Evolutionary conservation across 371 early-diverging fungal species (phyloP).

Genomic region (Rozella allomycis): DNA sequence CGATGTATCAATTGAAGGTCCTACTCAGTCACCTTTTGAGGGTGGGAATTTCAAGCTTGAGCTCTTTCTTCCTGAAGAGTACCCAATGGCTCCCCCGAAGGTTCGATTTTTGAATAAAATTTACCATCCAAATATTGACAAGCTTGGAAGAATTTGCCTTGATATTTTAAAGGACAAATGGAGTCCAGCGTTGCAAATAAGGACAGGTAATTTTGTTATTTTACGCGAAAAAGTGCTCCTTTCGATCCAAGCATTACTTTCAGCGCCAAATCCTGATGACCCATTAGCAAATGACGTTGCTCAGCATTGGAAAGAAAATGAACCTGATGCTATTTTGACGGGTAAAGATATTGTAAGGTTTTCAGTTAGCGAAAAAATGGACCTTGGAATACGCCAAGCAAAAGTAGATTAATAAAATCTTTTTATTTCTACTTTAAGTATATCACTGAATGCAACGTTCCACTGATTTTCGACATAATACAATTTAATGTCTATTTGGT

Average conservation of each 20-base stretch:
- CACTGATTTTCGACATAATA: too few relatives aligned
- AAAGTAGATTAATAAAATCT: too few relatives aligned
- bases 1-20: conserved; percentile 91
- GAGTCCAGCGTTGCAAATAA: conserved; percentile 95
- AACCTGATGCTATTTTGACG: conserved; percentile 68
- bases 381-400: conserved; percentile 20
- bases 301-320: conserved; percentile 94
- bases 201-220: too few relatives aligned
- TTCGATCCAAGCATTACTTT: conserved; percentile 93
- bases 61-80: conserved; percentile 88
- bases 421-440: too few relatives aligned
- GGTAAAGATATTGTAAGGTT: conserved; percentile 21
- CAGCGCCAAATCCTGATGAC: conserved; percentile 63
- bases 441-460: too few relatives aligned
- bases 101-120: conserved; percentile 94
- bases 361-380: conserved; percentile 5
- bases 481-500: too few relatives aligned
- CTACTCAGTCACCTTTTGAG: conserved; percentile 89
- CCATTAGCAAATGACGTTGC: conserved; percentile 96
- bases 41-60: conserved; percentile 91
- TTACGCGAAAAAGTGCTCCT: too few relatives aligned
- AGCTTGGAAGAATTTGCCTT: conserved; percentile 92
- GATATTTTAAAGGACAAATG: conserved; percentile 98
- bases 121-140: conserved; percentile 99
- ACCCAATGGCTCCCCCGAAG: conserved; percentile 96